Conservation (phyloP, 306 rosid species). For the Castanea mollissima region DNA sequence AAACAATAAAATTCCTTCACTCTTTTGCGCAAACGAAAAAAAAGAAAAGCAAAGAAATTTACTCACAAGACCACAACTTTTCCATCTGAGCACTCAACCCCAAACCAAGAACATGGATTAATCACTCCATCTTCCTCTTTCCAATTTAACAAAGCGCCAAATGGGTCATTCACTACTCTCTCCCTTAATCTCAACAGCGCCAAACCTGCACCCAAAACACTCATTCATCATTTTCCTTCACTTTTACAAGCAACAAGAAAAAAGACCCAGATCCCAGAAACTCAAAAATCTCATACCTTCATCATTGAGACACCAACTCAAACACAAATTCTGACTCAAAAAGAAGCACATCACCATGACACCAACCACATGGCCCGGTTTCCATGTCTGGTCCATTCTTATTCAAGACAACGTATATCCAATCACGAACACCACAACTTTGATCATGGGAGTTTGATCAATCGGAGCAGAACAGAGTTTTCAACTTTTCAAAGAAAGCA, state of each 20-base stretch:
- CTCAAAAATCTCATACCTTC: slow-evolving; percentile 52
- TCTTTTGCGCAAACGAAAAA: slow-evolving; percentile 2
- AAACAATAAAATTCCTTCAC: not conserved
- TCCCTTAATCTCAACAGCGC: slow-evolving; percentile 74
- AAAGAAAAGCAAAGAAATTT: slow-evolving; percentile 9
- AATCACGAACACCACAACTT: slow-evolving; percentile 9
- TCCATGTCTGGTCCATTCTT: slow-evolving; percentile 45
- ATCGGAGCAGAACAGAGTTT: slow-evolving; percentile 5
- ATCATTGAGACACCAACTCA: slow-evolving; percentile 69
- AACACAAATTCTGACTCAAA: slow-evolving; percentile 44
- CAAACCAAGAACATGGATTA: slow-evolving; percentile 76
- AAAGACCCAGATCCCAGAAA: slow-evolving; percentile 11
- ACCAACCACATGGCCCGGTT: slow-evolving; percentile 26
- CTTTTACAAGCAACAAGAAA: slow-evolving; percentile 8
- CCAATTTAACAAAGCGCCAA: slow-evolving; percentile 74
- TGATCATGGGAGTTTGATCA: slow-evolving; percentile 15
- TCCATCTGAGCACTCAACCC: slow-evolving; percentile 79
- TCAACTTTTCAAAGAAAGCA: not conserved
- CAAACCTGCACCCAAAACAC: slow-evolving; percentile 58
- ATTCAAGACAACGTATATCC: slow-evolving; percentile 1
- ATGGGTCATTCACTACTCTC: slow-evolving; percentile 67
- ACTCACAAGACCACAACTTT: slow-evolving; percentile 75
- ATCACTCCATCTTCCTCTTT: slow-evolving; percentile 47
- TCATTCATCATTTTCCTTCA: slow-evolving; percentile 9
- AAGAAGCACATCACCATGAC: slow-evolving; percentile 40